Percentiles rank a stretch among this genome's conserved stretches.
Conservation (phyloP, 2,329 filamentous ascomycete species). For the Penicillium sp. region DNA sequence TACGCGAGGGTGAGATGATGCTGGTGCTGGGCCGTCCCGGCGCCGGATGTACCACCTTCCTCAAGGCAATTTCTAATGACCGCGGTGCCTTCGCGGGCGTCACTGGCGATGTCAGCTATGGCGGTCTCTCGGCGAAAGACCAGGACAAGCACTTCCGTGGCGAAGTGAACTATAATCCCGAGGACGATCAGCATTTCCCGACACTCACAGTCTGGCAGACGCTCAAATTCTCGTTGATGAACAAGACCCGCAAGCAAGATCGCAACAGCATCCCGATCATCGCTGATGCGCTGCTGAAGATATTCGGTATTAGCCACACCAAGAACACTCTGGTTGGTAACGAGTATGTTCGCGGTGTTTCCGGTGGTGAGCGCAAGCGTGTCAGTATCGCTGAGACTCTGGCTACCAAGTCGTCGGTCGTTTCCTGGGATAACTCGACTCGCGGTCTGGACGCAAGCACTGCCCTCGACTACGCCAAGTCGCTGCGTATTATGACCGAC, state of each 20-base stretch:
- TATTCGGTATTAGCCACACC: conserved; percentile 75
- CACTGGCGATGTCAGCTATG: conserved; percentile 66
- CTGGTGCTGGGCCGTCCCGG: conserved; percentile 69
- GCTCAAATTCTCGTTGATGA: conserved; percentile 67
- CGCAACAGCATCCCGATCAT: conserved; percentile 63
- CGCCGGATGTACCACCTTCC: conserved; percentile 69
- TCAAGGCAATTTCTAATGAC: conserved; percentile 71
- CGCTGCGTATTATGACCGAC: conserved; percentile 68
- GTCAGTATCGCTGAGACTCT: conserved; percentile 75
- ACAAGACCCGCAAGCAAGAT: conserved; percentile 67
- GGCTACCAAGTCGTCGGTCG: conserved; percentile 66
- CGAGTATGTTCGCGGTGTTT: conserved; percentile 66
- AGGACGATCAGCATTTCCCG: conserved; percentile 72
- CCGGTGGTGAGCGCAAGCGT: conserved; percentile 74
- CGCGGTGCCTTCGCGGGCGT: conserved; percentile 62
- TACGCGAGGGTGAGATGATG: conserved; percentile 60
- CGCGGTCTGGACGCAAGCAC: conserved; percentile 75
- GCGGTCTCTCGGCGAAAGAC: conserved; percentile 63
- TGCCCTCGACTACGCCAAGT: conserved; percentile 70
- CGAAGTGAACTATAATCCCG: conserved; percentile 73
- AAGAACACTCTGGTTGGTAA: conserved; percentile 72
- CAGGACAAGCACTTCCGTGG: conserved; percentile 66
- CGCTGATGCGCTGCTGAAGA: conserved; percentile 65
- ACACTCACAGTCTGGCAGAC: conserved; percentile 73
- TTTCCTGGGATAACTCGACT: conserved; percentile 77